Evolutionary conservation across 352 stramenopile species (phyloP), one percentile per base, ranked within the genome.

Genomic region (Pythium guiyangense): DNA sequence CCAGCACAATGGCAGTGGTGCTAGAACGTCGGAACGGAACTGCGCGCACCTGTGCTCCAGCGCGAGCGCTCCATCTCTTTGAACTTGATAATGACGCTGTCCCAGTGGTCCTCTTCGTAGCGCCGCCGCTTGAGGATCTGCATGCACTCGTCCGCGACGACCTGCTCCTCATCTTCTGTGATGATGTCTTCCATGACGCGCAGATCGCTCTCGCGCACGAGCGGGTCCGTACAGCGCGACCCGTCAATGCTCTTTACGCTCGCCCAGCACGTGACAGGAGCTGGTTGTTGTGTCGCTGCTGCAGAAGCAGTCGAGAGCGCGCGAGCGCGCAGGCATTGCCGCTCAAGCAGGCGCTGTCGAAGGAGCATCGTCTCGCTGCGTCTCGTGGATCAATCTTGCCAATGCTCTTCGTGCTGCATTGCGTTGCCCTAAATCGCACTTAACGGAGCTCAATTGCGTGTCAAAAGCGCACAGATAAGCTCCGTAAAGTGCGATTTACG

Each of bases 1-100:
- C 22, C 4, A n/a, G 45, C 22, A 31, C 25, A 34, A 14, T 22
- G 11, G 9, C 18, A 44, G 14, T 20, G 48, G 22, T 12, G 20
- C 20, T 12, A 49, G n/a, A 5, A 53, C 17, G 4, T 15, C 6
- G 8, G 6, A 35, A 20, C 11, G 8, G 9, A 6, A 5, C 26
- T 29, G 22, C 4, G 26, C 39, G 39, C n/a, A 74, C 72, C 72
- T 25, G 62, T 44, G 54, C 79, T 92, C 84, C 84, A 94, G 34
- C 83, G 78, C 31, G 78, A 88, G 42, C 80, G 79, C 57, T 94
- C 84, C 82, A 92, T 94, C 69, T 94, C 84, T 58, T 92, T 92
- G 59, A 90, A 94, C 54, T 94, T 92, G 68, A 94, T 60, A 56
- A 94, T 94, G 31, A 85, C 80, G 37, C 86, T 73, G 70, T 94